These are phyloP conservation scores for Calocybe indica DNA, from an alignment of 768 basidiomycete species.

Conservation along the genomic window DNA sequence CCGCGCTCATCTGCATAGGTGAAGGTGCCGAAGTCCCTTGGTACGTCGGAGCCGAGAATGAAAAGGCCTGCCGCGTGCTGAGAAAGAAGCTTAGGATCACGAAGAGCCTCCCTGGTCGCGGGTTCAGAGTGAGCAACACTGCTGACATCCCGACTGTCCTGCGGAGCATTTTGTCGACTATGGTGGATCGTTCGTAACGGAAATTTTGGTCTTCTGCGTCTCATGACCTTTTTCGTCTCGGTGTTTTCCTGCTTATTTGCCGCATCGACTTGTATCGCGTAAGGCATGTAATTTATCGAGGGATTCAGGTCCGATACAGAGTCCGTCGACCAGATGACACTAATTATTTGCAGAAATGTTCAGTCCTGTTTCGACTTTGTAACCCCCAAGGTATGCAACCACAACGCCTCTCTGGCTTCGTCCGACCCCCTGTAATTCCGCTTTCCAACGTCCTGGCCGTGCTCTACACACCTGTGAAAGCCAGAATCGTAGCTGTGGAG, in stretches of 20 bases:
- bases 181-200: constrained; percentile 35
- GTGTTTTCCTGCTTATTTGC: too few species aligned
- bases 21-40: constrained; percentile 62
- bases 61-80: neutral
- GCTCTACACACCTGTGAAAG: constrained; percentile 6
- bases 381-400: constrained; percentile 12
- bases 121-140: constrained; percentile 54
- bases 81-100: constrained; percentile 41
- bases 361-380: neutral
- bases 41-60: constrained; percentile 23
- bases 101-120: constrained; percentile 53
- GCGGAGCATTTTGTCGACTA: constrained; percentile 52
- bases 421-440: constrained; percentile 10
- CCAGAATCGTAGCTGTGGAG: constrained; percentile 19
- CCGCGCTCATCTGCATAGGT: constrained; percentile 63
- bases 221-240: too few species aligned
- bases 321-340: too few species aligned
- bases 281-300: too few species aligned
- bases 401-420: constrained; percentile 11
- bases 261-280: too few species aligned
- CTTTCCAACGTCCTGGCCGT: constrained; percentile 6
- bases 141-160: constrained; percentile 61
- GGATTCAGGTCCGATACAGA: too few species aligned
- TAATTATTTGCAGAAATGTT: too few species aligned
- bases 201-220: too few species aligned